Evolutionary conservation across 768 basidiomycete species (phyloP).

Genomic region (Punctularia strigosozonata): DNA sequence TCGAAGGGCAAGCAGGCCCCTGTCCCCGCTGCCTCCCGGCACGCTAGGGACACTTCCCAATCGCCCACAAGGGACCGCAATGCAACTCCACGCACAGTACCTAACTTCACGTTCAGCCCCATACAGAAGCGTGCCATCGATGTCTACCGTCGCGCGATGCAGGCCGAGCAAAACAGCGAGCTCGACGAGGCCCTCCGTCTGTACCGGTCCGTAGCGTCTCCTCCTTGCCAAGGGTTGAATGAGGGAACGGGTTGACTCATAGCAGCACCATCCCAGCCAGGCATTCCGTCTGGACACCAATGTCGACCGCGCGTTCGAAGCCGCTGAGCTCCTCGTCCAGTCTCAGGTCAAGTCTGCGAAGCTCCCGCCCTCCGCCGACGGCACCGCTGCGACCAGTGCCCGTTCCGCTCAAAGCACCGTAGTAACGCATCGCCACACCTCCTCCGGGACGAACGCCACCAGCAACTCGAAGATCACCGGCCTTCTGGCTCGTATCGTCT

Average conservation of each 20-base stretch:
- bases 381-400: not conserved
- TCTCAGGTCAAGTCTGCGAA: slow-evolving; percentile 2
- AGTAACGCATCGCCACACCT: not conserved
- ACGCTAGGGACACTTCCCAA: no score
- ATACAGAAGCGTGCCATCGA: slow-evolving; percentile 40
- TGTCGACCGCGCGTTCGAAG: slow-evolving; percentile 62
- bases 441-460: not conserved
- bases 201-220: no score
- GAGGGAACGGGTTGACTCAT: no score
- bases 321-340: slow-evolving; percentile 27
- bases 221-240: no score
- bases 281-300: slow-evolving; percentile 70
- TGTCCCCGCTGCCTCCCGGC: no score
- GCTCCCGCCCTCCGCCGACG: not conserved
- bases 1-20: no score
- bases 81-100: slow-evolving; percentile 1
- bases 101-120: slow-evolving; percentile 16
- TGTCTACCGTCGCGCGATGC: slow-evolving; percentile 58
- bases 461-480: slow-evolving; percentile 16
- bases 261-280: no score
- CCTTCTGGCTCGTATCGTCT: slow-evolving; percentile 35
- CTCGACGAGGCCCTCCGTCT: slow-evolving; percentile 65
- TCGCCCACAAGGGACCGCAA: no score
- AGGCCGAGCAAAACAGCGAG: slow-evolving; percentile 60
- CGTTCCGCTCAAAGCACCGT: no score